These are phyloP conservation scores for Inonotus hispidus DNA, from an alignment of 1,284 basidiomycete genomes.

Conservation along the genomic window DNA sequence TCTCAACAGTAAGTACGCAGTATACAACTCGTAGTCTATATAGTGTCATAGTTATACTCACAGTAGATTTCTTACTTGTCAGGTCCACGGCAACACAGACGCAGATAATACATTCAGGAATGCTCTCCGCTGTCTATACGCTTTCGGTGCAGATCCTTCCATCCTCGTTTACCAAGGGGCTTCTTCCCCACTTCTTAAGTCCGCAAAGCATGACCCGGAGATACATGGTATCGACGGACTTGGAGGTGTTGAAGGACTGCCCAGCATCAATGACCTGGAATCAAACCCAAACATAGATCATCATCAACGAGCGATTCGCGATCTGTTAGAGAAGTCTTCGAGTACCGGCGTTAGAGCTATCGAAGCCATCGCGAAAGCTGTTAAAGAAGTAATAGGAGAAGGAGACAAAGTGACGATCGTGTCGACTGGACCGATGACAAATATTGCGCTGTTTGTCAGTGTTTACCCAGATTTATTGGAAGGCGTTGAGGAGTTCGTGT, in stretches of 20 bases:
- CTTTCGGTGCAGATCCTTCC: constrained; percentile 53
- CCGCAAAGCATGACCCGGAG: constrained; percentile 50
- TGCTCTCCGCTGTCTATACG: constrained; percentile 66
- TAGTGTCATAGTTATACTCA: too few species aligned
- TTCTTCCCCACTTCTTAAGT: constrained; percentile 52
- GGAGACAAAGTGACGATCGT: constrained; percentile 60
- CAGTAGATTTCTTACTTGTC: too few species aligned
- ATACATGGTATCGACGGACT: constrained; percentile 80
- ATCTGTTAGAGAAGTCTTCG: constrained; percentile 35
- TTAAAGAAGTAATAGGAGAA: constrained; percentile 49
- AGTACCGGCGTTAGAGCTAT: constrained; percentile 41
- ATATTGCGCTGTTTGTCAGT: constrained; percentile 70
- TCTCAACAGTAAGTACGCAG: constrained; percentile 61
- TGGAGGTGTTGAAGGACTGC: constrained; percentile 73
- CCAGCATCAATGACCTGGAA: constrained; percentile 33
- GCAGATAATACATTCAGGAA: constrained; percentile 61
- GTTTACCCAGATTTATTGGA: constrained; percentile 66
- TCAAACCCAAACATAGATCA: neutral
- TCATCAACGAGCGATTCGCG: constrained; percentile 36
- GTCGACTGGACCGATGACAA: constrained; percentile 81
- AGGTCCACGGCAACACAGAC: constrained; percentile 73
- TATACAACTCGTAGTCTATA: too few species aligned
- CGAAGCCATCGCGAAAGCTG: constrained; percentile 57
- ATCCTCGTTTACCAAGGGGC: constrained; percentile 67
- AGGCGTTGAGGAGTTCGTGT: constrained; percentile 70